Evolutionary conservation across 495 filamentous ascomycete species (phyloP).

Genomic region (Tricharina praecox): DNA sequence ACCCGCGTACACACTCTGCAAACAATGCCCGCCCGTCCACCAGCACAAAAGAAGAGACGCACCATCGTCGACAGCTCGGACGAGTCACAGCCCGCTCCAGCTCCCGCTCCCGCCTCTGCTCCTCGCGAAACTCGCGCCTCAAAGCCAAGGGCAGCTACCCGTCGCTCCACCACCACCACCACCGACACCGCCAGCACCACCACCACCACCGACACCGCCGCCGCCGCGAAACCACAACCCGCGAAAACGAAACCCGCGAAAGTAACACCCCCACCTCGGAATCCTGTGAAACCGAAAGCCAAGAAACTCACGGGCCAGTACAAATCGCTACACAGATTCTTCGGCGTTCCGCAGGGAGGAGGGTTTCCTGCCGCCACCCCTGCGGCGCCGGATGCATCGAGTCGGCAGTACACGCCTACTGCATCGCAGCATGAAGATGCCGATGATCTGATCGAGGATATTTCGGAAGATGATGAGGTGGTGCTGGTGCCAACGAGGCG

Average conservation of each 20-base stretch:
- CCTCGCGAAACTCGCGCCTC: background rate
- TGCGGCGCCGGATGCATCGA: background rate
- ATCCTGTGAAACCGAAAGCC: background rate
- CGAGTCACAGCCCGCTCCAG: background rate
- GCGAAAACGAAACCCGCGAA: background rate
- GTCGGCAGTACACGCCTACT: too few species aligned
- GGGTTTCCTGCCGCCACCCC: background rate
- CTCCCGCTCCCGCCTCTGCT: background rate
- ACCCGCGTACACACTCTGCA: too few species aligned
- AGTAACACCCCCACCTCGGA: background rate
- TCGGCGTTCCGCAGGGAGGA: constrained; percentile 1
- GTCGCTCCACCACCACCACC: background rate
- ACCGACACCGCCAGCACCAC: too few species aligned
- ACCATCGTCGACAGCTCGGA: background rate
- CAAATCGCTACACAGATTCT: constrained; percentile 3
- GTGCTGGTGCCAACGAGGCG: background rate
- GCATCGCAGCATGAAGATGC: constrained; percentile 22
- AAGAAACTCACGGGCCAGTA: constrained; percentile 1
- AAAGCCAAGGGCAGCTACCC: background rate
- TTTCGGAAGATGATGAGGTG: constrained; percentile 34
- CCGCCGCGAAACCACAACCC: background rate
- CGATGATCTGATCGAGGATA: constrained; percentile 34
- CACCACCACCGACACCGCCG: too few species aligned
- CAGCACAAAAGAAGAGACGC: background rate
- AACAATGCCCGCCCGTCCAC: too few species aligned